A percentile compares a stretch with the other conserved stretches of the same genome.
Evolutionary conservation across 768 basidiomycete genomes (phyloP).

Genomic region (Scleroderma bovista): DNA sequence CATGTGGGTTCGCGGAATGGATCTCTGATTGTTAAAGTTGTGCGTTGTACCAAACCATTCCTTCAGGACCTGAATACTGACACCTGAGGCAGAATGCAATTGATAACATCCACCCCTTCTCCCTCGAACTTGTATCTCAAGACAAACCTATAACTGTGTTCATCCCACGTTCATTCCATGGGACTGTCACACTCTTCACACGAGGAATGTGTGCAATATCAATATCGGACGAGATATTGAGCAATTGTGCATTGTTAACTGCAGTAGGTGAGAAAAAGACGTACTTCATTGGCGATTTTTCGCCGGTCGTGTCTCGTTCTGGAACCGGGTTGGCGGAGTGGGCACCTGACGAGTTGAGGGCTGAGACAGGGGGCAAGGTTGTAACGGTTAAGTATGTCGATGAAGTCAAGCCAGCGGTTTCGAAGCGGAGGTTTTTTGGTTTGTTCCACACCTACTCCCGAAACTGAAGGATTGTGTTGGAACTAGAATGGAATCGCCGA

Average conservation of each 20-base stretch:
- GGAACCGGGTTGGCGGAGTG: slow-evolving; percentile 27
- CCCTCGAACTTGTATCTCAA: too few species aligned
- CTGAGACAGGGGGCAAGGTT: slow-evolving; percentile 32
- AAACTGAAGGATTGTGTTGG: too few species aligned
- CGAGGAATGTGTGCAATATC: slow-evolving; percentile 26
- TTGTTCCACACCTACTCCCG: too few species aligned
- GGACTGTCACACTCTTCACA: slow-evolving; percentile 31
- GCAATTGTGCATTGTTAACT: slow-evolving; percentile 28
- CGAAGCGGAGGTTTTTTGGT: slow-evolving; percentile 9
- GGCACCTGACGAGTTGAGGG: slow-evolving; percentile 35
- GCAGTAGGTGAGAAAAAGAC: slow-evolving; percentile 28
- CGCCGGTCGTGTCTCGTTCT: too few species aligned
- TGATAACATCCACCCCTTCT: slow-evolving; percentile 3
- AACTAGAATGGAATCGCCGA: too few species aligned
- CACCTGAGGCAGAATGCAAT: slow-evolving; percentile 11
- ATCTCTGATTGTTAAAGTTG: slow-evolving; percentile 3
- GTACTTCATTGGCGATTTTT: slow-evolving; percentile 41
- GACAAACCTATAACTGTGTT: too few species aligned
- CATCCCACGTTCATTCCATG: too few species aligned
- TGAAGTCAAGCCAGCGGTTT: slow-evolving; percentile 14
- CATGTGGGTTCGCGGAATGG: too few species aligned
- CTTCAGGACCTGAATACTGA: background rate
- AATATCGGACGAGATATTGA: slow-evolving; percentile 24
- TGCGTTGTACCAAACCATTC: slow-evolving; percentile 1
- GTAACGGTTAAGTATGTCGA: slow-evolving; percentile 36